Base-by-base conservation (phyloP, 2,329 filamentous ascomycete genomes). In the Aspergillus puulaauensis region DNA sequence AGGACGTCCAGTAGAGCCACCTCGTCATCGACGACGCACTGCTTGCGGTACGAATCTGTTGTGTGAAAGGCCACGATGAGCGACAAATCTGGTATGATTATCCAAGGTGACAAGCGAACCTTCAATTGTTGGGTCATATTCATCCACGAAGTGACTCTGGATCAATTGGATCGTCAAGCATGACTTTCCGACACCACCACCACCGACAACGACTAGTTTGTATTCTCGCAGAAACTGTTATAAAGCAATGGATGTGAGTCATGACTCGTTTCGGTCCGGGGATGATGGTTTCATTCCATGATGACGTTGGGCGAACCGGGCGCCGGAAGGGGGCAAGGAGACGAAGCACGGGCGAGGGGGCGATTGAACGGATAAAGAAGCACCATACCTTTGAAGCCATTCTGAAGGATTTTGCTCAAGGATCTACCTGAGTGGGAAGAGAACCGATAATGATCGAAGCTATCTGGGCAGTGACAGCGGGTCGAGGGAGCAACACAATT, bases 51-150 rank as follows among this genome's bases (percentile, higher is more conserved):
- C 63, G 95, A 98, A 75, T 99, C 95, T 99, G 40, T 54, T 59
- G 27, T 27, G 31, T 48, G 44, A 27, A 46, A 35, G 27, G 56
- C 45, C 60, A 21, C 37, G 44, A 57, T 65, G 51, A 68, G 64
- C 49, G 46, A 56, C 45, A 55, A 46, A 54, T 61, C 35, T 33
- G 64, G 65, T 58, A 44, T 27, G 51, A 46, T 51, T 50, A 69
- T 23, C 27, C 27, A 57, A n/a, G 46, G 21, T 57, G 37, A 44
- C 61, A 76, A 41, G 61, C 72, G 61, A 65, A 80, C 95, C 95
- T 90, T 99, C 95, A 73, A 99, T 98, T 71, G 95, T 99, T 57
- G 95, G 95, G 79, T 99, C 95, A 79, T 99, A 99, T 79, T 98
- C 95, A 78, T 98, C 95, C 75, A 98, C 93, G 82, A 99, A 99